phyloP scores from a whole-genome alignment of 495 filamentous ascomycete species.

The Achaetomiella virescens region DNA sequence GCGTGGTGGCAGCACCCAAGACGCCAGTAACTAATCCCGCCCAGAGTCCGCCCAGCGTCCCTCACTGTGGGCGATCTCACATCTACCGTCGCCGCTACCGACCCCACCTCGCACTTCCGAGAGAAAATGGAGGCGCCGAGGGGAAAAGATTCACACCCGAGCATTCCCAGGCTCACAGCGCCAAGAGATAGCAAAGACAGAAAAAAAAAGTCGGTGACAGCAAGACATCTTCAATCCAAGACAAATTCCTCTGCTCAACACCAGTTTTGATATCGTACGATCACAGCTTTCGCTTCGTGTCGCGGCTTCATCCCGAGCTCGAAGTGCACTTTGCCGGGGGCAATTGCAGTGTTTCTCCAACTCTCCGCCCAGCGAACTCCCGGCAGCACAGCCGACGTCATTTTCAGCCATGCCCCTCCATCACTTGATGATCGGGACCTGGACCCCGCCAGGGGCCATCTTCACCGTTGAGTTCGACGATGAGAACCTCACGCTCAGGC shows the following conservation, averaged over 20 bases:
- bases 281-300: background rate
- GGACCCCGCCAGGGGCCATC: conserved; percentile 79
- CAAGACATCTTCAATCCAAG: background rate
- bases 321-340: too few species aligned
- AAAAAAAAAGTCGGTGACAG: background rate
- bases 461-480: conserved; percentile 81
- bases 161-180: background rate
- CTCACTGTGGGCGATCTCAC: background rate
- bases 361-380: conserved; percentile 1
- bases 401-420: conserved; percentile 54
- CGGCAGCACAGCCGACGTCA: conserved; percentile 18
- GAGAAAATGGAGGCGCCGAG: background rate
- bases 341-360: background rate
- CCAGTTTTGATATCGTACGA: background rate
- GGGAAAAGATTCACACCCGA: conserved; percentile 7
- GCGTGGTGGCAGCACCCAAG: background rate
- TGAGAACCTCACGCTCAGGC: conserved; percentile 58
- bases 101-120: conserved; percentile 12
- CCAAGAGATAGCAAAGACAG: background rate
- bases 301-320: background rate
- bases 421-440: conserved; percentile 78
- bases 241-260: background rate
- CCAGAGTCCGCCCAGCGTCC: too few species aligned
- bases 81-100: conserved; percentile 11
- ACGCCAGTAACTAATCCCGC: conserved; percentile 1